Evolutionary conservation across 2,329 filamentous ascomycete species (phyloP).

Genomic region (Ilyonectria sp.): DNA sequence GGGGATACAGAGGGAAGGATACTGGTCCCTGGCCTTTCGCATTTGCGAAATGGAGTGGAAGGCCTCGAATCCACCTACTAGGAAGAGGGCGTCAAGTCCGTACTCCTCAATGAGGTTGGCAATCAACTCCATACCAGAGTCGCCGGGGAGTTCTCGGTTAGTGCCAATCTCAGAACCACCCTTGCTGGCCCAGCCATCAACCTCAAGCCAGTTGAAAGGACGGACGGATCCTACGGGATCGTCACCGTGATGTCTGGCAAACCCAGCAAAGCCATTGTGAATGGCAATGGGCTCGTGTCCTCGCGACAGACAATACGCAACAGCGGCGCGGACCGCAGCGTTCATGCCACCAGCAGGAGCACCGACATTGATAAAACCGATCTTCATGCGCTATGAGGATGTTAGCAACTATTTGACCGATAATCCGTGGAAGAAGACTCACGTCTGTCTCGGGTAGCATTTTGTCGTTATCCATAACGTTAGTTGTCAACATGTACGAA

Average conservation of each 20-base stretch:
- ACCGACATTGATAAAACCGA: constrained; percentile 97
- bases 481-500: constrained; percentile 92
- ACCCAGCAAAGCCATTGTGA: constrained; percentile 96
- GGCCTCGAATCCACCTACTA: constrained; percentile 96
- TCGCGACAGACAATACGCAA: constrained; percentile 91
- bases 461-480: constrained; percentile 79
- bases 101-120: constrained; percentile 88
- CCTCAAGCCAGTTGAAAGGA: constrained; percentile 91
- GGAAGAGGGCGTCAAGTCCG: constrained; percentile 91
- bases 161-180: constrained; percentile 98
- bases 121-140: constrained; percentile 86
- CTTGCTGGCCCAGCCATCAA: constrained; percentile 95
- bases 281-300: constrained; percentile 96
- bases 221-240: constrained; percentile 86
- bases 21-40: constrained; percentile 83
- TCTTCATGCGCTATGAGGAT: constrained; percentile 79
- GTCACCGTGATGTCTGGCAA: constrained; percentile 91
- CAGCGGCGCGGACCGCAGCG: constrained; percentile 91
- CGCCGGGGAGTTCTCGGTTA: constrained; percentile 91
- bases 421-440: constrained; percentile 45
- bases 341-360: constrained; percentile 99
- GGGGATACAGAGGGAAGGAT: constrained; percentile 91
- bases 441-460: constrained; percentile 81
- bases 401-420: constrained; percentile 47
- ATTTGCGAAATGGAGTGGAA: constrained; percentile 94